A percentile compares a stretch with the other conserved stretches of the same genome.
Conservation (phyloP, 257 asterid genomes). For the Henckelia pumila region DNA sequence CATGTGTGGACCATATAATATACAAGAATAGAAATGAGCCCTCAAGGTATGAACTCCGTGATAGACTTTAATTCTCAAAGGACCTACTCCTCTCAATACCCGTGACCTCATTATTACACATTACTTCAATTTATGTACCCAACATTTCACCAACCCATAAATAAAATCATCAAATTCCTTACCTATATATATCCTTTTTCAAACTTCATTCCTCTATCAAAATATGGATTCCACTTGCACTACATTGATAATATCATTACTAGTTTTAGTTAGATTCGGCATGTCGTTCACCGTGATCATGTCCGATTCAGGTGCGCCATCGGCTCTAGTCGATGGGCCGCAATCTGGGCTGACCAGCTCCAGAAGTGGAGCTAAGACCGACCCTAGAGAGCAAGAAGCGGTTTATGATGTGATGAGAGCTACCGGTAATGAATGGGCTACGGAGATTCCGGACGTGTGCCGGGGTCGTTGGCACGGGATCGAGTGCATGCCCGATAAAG, state of each 20-base stretch:
- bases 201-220: background rate
- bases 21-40: background rate
- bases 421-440: conserved; percentile 88
- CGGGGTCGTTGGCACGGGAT: conserved; percentile 95
- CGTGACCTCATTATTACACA: conserved; percentile 63
- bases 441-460: conserved; percentile 75
- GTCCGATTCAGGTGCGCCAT: conserved; percentile 48
- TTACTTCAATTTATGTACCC: conserved; percentile 35
- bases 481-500: conserved; percentile 82
- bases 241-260: conserved; percentile 26
- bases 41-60: conserved; percentile 50
- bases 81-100: conserved; percentile 39
- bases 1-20: conserved; percentile 13
- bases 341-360: conserved; percentile 43
- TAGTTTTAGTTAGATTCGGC: conserved; percentile 24
- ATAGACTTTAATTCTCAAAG: conserved; percentile 46
- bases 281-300: conserved; percentile 51
- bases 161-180: conserved; percentile 13
- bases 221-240: conserved; percentile 29
- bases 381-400: conserved; percentile 60
- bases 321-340: conserved; percentile 56
- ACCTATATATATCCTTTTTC: background rate
- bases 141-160: conserved; percentile 32
- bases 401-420: conserved; percentile 85
- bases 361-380: conserved; percentile 46